phyloP scores from a whole-genome alignment of 2,329 filamentous ascomycete genomes.

The Fusarium buharicum region DNA sequence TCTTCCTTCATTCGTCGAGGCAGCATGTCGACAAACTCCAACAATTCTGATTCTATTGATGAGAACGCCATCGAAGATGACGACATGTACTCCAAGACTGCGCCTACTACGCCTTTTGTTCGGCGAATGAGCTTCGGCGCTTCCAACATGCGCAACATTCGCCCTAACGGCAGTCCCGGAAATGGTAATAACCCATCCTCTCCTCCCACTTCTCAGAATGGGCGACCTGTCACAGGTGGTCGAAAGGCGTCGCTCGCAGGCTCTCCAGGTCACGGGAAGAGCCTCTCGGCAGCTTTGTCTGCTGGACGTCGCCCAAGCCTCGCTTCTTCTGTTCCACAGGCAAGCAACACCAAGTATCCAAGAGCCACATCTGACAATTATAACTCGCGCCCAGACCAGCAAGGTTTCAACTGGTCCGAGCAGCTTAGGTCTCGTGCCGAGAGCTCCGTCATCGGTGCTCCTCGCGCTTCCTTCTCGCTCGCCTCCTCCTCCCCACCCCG shows the following conservation, averaged over 20 bases:
- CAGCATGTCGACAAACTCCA: slow-evolving; percentile 74
- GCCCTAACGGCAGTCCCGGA: slow-evolving; percentile 68
- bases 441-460: slow-evolving; percentile 72
- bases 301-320: slow-evolving; percentile 53
- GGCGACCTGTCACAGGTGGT: slow-evolving; percentile 48
- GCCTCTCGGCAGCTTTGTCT: slow-evolving; percentile 50
- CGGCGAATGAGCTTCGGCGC: slow-evolving; percentile 92
- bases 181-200: slow-evolving; percentile 68
- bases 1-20: slow-evolving; percentile 68
- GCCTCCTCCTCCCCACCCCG: slow-evolving; percentile 56
- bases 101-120: slow-evolving; percentile 78
- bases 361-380: slow-evolving; percentile 73
- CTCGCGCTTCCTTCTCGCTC: slow-evolving; percentile 69
- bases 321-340: slow-evolving; percentile 57
- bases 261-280: slow-evolving; percentile 44
- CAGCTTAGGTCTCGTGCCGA: slow-evolving; percentile 92
- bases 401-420: slow-evolving; percentile 95
- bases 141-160: slow-evolving; percentile 72
- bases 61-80: slow-evolving; percentile 80
- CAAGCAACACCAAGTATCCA: slow-evolving; percentile 68
- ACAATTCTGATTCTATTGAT: slow-evolving; percentile 70
- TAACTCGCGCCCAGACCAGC: slow-evolving; percentile 75
- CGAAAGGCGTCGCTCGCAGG: slow-evolving; percentile 45
- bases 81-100: slow-evolving; percentile 65
- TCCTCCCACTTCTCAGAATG: slow-evolving; percentile 51